Conservation (phyloP, 1,284 basidiomycete species). For the Schizophyllum commune region DNA sequence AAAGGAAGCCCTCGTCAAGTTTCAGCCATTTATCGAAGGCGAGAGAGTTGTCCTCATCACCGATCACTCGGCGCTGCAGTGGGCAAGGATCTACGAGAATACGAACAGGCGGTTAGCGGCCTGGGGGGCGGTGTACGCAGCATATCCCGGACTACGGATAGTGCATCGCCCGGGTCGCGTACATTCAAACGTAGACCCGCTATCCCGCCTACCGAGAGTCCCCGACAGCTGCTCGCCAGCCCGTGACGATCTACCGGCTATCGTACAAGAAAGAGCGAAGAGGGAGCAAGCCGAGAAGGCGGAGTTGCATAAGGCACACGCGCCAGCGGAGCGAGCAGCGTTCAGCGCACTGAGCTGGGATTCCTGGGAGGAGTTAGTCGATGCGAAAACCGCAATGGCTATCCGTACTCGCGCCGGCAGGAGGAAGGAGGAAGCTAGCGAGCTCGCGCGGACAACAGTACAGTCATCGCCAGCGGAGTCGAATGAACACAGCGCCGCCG, state of each 20-base stretch:
- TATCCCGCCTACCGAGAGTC: not conserved
- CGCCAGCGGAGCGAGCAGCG: conserved; percentile 16
- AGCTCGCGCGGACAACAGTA: too few species aligned
- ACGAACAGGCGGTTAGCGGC: not conserved
- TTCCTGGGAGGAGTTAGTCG: not conserved
- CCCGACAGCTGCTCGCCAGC: not conserved
- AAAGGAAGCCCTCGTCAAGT: conserved; percentile 2
- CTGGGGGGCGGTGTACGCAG: not conserved
- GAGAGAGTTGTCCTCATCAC: conserved; percentile 1
- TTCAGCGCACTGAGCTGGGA: not conserved
- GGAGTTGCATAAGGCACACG: not conserved
- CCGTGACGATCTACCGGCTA: not conserved
- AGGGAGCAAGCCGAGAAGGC: not conserved
- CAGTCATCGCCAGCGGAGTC: too few species aligned
- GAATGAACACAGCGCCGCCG: not conserved
- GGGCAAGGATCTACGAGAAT: not conserved
- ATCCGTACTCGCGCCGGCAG: too few species aligned
- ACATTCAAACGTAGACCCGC: conserved; percentile 25
- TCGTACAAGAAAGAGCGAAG: not conserved
- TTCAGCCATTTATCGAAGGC: not conserved
- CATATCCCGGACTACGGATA: not conserved
- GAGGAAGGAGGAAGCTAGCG: too few species aligned
- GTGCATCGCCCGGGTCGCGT: conserved; percentile 7
- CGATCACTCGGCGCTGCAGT: conserved; percentile 1
- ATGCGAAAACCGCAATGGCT: not conserved